phyloP scores from a whole-genome alignment of 345 rosid genomes.

The Acer negundo region DNA sequence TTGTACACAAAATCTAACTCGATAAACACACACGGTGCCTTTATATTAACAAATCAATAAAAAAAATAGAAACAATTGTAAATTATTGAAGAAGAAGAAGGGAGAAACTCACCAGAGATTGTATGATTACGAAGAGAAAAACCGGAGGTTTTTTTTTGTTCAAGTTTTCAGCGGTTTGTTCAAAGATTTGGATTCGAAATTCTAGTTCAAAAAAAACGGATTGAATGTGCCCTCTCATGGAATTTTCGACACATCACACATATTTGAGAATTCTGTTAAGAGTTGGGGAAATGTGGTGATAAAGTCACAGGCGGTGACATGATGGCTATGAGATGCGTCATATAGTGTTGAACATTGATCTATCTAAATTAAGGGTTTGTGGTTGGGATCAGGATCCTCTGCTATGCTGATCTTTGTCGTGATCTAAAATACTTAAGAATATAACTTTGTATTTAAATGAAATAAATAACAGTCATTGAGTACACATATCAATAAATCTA shows the following conservation, averaged over 20 bases:
- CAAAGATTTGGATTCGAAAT: slow-evolving; percentile 1
- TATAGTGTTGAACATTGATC: not conserved
- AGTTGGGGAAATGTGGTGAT: not conserved
- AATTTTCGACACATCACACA: not conserved
- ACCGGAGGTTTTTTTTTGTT: not conserved
- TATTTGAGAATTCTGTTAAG: slow-evolving; percentile 10
- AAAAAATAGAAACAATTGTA: not conserved
- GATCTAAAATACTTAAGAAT: too few species aligned
- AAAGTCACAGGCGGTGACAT: not conserved
- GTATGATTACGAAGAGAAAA: not conserved
- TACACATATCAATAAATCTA: too few species aligned
- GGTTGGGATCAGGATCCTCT: too few species aligned
- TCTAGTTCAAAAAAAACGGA: slow-evolving; percentile 7
- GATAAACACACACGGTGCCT: not conserved
- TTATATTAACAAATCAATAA: not conserved
- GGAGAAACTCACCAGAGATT: not conserved
- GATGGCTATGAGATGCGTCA: not conserved
- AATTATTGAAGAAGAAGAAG: not conserved
- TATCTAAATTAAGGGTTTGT: too few species aligned
- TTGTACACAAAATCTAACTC: not conserved
- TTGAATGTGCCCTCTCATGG: not conserved
- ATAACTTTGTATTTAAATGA: too few species aligned
- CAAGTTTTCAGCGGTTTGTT: not conserved
- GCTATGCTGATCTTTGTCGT: too few species aligned
- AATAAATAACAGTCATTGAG: too few species aligned